Conservation (phyloP, 225 moss, liverwort and hornwort genomes). For the Sphagnum contortum region DNA sequence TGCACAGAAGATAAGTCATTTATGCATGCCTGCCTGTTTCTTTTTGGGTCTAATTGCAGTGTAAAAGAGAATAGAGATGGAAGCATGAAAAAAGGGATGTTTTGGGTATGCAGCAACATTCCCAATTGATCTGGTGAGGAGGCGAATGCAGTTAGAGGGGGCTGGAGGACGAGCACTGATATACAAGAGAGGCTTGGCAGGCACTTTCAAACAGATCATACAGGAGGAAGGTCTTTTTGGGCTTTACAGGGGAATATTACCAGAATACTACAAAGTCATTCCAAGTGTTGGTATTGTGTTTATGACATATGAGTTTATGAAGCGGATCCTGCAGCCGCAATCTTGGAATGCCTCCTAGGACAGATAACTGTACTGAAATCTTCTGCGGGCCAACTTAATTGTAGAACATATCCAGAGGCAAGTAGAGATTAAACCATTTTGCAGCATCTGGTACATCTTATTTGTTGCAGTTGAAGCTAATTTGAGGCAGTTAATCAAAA, state of each 20-base stretch:
- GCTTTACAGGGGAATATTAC: conserved; percentile 93
- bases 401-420: conserved; percentile 46
- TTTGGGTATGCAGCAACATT: conserved; percentile 63
- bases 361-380: conserved; percentile 13
- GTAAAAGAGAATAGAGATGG: too few relatives aligned
- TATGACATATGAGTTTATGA: conserved; percentile 99
- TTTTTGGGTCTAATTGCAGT: too few relatives aligned
- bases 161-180: conserved; percentile 75
- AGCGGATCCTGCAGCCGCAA: conserved; percentile 72
- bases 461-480: neutral
- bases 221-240: conserved; percentile 67
- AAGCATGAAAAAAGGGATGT: too few relatives aligned
- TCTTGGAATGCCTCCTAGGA: conserved; percentile 55
- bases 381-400: conserved; percentile 25
- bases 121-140: conserved; percentile 87
- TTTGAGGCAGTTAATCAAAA: neutral
- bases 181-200: conserved; percentile 68
- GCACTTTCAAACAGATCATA: conserved; percentile 72
- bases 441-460: conserved; percentile 27
- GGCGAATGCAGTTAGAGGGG: conserved; percentile 98
- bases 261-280: conserved; percentile 97
- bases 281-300: conserved; percentile 99
- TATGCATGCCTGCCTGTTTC: too few relatives aligned
- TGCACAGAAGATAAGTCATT: neutral
- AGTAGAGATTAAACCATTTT: conserved; percentile 40